Base-by-base conservation (phyloP, 192 early-diverging fungal species). In the Fimicolochytrium jonesii region DNA sequence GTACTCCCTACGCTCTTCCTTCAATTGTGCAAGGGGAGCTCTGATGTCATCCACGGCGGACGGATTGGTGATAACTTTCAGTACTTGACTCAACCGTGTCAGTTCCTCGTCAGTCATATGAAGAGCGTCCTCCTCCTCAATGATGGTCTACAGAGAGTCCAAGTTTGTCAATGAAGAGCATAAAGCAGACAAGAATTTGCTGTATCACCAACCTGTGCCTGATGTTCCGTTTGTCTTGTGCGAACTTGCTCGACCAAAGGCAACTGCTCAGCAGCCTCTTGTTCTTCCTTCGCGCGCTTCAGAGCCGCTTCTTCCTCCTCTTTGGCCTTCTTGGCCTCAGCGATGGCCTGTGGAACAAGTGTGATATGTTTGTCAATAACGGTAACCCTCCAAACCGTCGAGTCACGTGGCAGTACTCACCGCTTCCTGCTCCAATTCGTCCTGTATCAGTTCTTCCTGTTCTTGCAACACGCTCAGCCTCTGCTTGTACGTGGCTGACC, bases 401-500 rank as follows among this genome's bases (percentile, higher is more conserved):
- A 3, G 22, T n/a, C 18, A 31, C 13, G 6, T n/a, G n/a, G n/a
- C n/a, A n/a, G n/a, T 15, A 45, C 59, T 26, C 61, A 78, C 75
- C 31, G 69, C 63, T 32, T 92, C 91, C 74, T 98, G 92, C 52
- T 87, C 92, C 39, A 86, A 80, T 73, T 98, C 95, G 59, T 96
- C 93, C 61, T 89, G 90, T 63, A 98, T 96, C 56, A 98, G 78
- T 66, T 98, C 94, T 72, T 98, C 90, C 74, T 98, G 95, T 71
- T 98, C 87, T 57, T 94, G 87, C 48, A 98, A 69, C 31, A 96
- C 91, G 54, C 94, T 90, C 42, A 96, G 81, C 76, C 92, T 90
- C 71, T 96, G 91, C 77, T 92, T 91, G 50, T 87, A 81, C 3
- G 95, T 94, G n/a, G 90, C 90, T 25, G 81, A 85, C 47, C 95